Evolutionary conservation across 345 rosid genomes (phyloP).

Genomic region (Rubroshorea leprosula): DNA sequence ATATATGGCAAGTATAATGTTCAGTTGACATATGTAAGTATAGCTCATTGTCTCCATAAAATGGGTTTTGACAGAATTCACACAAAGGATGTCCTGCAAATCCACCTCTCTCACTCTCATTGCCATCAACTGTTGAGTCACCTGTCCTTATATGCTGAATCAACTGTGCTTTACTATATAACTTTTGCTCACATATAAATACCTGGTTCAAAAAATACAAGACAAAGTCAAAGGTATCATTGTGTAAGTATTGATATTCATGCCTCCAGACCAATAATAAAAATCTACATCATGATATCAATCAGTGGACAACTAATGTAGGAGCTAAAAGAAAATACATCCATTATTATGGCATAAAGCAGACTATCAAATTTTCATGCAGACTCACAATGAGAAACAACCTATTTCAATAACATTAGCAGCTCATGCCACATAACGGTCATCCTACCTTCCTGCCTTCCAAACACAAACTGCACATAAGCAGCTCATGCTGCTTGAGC

Average conservation of each 20-base stretch:
- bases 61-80: slow-evolving; percentile 57
- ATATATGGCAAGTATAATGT: slow-evolving; percentile 66
- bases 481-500: slow-evolving; percentile 45
- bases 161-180: slow-evolving; percentile 50
- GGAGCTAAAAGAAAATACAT: not conserved
- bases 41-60: slow-evolving; percentile 72
- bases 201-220: slow-evolving; percentile 33
- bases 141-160: slow-evolving; percentile 57
- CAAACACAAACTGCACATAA: slow-evolving; percentile 62
- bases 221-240: slow-evolving; percentile 6
- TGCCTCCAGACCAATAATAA: not conserved
- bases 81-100: slow-evolving; percentile 66
- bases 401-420: too few relatives aligned
- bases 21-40: slow-evolving; percentile 65
- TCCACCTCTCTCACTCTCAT: slow-evolving; percentile 69
- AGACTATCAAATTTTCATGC: too few relatives aligned
- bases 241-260: not conserved
- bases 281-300: not conserved
- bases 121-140: slow-evolving; percentile 63
- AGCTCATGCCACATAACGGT: not conserved
- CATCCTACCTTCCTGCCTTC: slow-evolving; percentile 61
- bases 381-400: too few relatives aligned
- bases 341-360: too few relatives aligned
- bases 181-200: slow-evolving; percentile 67
- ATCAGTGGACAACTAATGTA: not conserved